phyloP scores from a whole-genome alignment of 306 rosid genomes.

The Parietaria judaica region DNA sequence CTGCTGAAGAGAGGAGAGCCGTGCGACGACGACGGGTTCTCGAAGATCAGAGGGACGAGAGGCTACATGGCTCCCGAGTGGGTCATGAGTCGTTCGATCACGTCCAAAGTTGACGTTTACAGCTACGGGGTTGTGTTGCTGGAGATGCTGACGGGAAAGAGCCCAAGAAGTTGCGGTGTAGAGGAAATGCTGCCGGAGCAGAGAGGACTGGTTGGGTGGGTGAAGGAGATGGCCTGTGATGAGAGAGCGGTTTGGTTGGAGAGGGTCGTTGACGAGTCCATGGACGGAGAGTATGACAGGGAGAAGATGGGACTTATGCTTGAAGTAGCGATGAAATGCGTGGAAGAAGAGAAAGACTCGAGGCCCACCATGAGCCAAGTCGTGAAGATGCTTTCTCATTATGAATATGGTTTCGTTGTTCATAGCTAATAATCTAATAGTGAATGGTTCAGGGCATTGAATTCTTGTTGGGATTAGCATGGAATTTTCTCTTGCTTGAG shows the following conservation, averaged over 20 bases:
- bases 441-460: no score
- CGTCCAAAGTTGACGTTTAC: conserved; percentile 63
- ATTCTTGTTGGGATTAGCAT: no score
- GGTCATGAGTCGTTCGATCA: conserved; percentile 43
- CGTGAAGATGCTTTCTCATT: conserved; percentile 25
- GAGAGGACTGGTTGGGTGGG: conserved; percentile 34
- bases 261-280: conserved; percentile 27
- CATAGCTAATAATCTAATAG: no score
- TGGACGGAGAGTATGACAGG: conserved; percentile 23
- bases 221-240: conserved; percentile 20
- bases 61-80: conserved; percentile 74
- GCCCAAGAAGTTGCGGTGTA: conserved; percentile 11
- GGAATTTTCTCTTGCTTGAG: no score
- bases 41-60: conserved; percentile 50
- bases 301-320: conserved; percentile 28
- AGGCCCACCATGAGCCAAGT: conserved; percentile 64
- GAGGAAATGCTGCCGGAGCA: conserved; percentile 15
- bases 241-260: conserved; percentile 12
- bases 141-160: conserved; percentile 51
- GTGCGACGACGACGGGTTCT: conserved; percentile 19
- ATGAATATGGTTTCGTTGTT: no score
- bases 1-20: conserved; percentile 31
- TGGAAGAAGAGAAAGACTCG: conserved; percentile 41
- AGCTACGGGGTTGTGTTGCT: conserved; percentile 53
- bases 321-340: conserved; percentile 39